Evolutionary conservation across 139 green algal species (phyloP), one percentile per base, ranked within the genome.

Genomic region (Microglena sp.): DNA sequence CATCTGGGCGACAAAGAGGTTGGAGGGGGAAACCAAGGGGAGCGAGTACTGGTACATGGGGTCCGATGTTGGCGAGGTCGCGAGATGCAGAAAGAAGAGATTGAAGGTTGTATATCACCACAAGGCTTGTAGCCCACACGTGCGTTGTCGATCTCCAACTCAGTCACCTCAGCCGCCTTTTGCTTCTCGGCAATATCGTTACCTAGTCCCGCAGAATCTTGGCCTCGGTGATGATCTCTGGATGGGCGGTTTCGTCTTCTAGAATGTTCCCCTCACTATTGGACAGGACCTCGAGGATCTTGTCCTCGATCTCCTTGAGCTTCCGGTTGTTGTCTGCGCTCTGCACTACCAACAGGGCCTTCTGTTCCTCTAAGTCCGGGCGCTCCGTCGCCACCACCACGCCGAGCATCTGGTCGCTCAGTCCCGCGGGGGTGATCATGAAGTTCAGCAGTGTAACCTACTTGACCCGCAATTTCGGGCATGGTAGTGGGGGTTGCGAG

Each of bases 1-100:
- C n/a, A n/a, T n/a, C n/a, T n/a, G n/a, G 28, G 54, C 65, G 27
- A 85, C 66, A 61, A 86, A 86, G n/a, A 91, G 77, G 63, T 83
- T 81, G 62, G 85, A 76, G 76, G n/a, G n/a, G n/a, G n/a, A n/a
- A n/a, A 87, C 89, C 85, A 82, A 89, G 28, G 79, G 79, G 66
- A 91, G 67, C 28, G 61, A 77, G 77, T 91, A 91, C 75, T 91
- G 85, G 75, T 90, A 90, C 84, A 90, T 90, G 69, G 82, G 82
- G 71, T 90, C 82, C n/a, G 40, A 88, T 81, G 55, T 70, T 60
- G 7, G 77, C 77, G 56, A 77, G 68, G 68, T 81, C 78, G 0
- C 72, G n/a, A 82, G 66, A 89, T 88, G 69, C 77, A 86, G 77
- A 91, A n/a, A 91, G 73, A 91, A 91, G 27, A 91, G 79, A 62